Base-by-base conservation (phyloP, 352 stramenopile species). In the Phytophthora tubulina region DNA sequence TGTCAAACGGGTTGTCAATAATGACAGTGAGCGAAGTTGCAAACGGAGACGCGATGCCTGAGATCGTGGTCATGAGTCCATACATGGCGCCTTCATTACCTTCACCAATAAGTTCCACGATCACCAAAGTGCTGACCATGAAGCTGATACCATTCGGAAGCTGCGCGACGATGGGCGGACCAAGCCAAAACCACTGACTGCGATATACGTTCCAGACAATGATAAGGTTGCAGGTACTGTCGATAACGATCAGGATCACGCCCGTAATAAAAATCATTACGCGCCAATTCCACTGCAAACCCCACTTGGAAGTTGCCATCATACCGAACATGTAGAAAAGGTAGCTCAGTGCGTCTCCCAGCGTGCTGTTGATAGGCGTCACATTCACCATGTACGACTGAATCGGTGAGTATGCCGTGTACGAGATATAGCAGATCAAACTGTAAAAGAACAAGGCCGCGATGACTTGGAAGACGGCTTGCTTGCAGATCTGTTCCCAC, bases 1-100 rank as follows among this genome's bases (percentile, higher is more conserved):
- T 76, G 15, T 79, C 36, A 62, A 86, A 84, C 48, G 49, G 72
- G 54, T 76, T 71, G 51, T 81, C 67, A 13, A 84, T 62, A 21
- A 66, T 74, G 6, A 85, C 79, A 30, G 73, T 78, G 2, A 80
- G 61, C 7, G 67, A 82, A 10, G 66, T 73, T n/a, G 69, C 75
- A 62, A 88, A 84, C 14, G 75, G 71, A 4, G 61, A 63, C 2
- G 72, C 67, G 27, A 85, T 72, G 17, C 79, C 83, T 21, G 63
- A 68, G 31, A 85, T 67, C 11, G 80, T 85, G 11, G 77, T 82
- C 55, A 85, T 63, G 30, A 88, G 66, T 8, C 78, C 78, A 36
- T 84, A 88, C 58, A 85, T 75, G 32, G 77, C 76, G 4, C 72
- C 80, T 80, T 88, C 80, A 44, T 85, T 80, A n/a, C 80, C 80